Conservation (phyloP, 805 yeast species). For the Debaryomyces prosopidis region DNA sequence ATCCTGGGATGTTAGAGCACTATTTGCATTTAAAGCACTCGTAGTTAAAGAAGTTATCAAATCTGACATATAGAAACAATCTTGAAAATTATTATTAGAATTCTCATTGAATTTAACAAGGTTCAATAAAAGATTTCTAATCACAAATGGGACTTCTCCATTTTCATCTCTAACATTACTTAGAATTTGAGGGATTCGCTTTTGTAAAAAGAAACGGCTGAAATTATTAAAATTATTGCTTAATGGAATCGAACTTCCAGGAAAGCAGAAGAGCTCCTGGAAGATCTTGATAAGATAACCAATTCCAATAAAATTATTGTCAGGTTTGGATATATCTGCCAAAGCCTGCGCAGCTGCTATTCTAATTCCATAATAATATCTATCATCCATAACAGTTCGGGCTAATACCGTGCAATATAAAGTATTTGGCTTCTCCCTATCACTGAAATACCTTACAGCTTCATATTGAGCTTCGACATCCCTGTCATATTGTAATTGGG, state of each 20-base stretch:
- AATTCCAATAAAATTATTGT: conserved; percentile 68
- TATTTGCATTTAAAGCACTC: conserved; percentile 20
- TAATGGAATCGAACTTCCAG: conserved; percentile 58
- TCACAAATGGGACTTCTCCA: conserved; percentile 58
- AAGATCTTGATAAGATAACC: conserved; percentile 70
- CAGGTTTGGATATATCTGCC: conserved; percentile 62
- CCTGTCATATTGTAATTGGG: conserved; percentile 90
- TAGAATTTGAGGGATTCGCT: conserved; percentile 63
- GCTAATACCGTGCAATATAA: conserved; percentile 75
- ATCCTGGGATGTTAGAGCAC: conserved; percentile 9
- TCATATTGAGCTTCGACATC: conserved; percentile 96
- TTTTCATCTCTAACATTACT: conserved; percentile 59
- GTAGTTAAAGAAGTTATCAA: conserved; percentile 56
- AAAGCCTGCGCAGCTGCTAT: conserved; percentile 83
- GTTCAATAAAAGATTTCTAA: conserved; percentile 65
- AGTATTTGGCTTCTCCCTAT: conserved; percentile 53
- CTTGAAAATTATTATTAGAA: conserved; percentile 72
- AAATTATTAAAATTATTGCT: conserved; percentile 81
- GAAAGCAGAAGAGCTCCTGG: conserved; percentile 71
- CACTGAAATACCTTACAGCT: conserved; percentile 73
- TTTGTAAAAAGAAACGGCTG: conserved; percentile 66
- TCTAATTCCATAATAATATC: conserved; percentile 89
- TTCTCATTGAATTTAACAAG: conserved; percentile 84
- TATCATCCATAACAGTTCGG: conserved; percentile 76
- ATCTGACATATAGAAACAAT: conserved; percentile 61